Evolutionary conservation across 495 filamentous ascomycete genomes (phyloP).

Genomic region (Clavariopsis aquatica): DNA sequence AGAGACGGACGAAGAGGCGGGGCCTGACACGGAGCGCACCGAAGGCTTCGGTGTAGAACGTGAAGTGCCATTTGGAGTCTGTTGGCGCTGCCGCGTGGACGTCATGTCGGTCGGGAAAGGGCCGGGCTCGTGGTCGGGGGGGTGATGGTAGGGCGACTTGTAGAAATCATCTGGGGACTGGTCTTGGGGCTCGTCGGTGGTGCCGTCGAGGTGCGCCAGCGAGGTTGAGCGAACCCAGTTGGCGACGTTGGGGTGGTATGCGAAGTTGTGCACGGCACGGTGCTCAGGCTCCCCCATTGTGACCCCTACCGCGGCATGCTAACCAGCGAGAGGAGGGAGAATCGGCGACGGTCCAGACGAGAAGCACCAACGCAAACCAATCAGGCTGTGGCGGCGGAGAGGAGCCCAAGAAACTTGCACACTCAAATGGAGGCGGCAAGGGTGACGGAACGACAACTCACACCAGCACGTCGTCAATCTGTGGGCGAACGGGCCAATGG

Average conservation of each 20-base stretch:
- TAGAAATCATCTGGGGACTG: conserved; percentile 34
- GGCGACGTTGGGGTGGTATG: conserved; percentile 32
- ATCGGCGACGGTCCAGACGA: conserved; percentile 31
- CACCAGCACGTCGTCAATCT: conserved; percentile 24
- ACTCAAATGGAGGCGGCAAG: conserved; percentile 36
- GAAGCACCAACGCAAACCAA: conserved; percentile 22
- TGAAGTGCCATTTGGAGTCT: conserved; percentile 19
- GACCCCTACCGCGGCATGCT: conserved; percentile 31
- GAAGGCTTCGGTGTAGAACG: conserved; percentile 26
- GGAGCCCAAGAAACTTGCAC: conserved; percentile 17
- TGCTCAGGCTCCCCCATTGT: conserved; percentile 36
- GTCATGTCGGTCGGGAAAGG: conserved; percentile 26
- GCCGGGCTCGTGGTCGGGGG: conserved; percentile 8
- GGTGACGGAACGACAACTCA: conserved; percentile 38
- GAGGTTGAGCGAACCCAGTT: conserved; percentile 35
- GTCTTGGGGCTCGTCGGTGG: conserved; percentile 11
- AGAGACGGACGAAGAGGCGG: conserved; percentile 11
- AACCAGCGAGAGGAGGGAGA: conserved; percentile 4
- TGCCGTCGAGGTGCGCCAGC: conserved; percentile 27
- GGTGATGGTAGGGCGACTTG: conserved; percentile 11
- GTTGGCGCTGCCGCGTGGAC: conserved; percentile 29
- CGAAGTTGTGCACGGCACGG: conserved; percentile 25
- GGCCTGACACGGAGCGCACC: conserved; percentile 23
- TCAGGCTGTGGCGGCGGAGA: conserved; percentile 31
- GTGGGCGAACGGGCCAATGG: conserved; percentile 32